Evolutionary conservation across 2,329 filamentous ascomycete genomes (phyloP), one percentile per base, ranked within the genome.

Genomic region (Boeremia lycopersici): DNA sequence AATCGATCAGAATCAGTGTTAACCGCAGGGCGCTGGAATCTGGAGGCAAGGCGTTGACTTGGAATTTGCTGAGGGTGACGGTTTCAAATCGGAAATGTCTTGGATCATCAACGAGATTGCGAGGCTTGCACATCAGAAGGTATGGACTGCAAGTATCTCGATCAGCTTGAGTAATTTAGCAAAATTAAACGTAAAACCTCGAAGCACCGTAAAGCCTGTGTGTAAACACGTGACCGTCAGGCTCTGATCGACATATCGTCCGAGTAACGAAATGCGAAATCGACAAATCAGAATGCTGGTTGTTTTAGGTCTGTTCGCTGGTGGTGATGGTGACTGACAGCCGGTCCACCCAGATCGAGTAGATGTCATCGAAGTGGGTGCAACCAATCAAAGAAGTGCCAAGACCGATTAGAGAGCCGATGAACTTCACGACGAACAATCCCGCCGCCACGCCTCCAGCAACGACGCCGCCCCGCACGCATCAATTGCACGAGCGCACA

Each of bases 401-500:
- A 65, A 59, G 60, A 56, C 49, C 45, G 25, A 42, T 44, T 44
- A 51, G 23, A 44, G 48, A 61, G 52, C 48, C 52, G 54, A 52
- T 54, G 59, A 62, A 70, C 63, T 61, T 68, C 63, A 65, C 60
- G 57, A 59, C 50, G 43, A 51, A 51, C 46, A 47, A 46, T 41
- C 41, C 30, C 43, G 42, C 66, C 68, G 67, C 70, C 71, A 71
- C 60, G 56, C 59, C 36, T 40, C 48, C 59, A 60, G 63, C 68
- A 63, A 65, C 66, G 59, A 67, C 67, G 61, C 62, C 61, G 62
- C 64, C 60, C 59, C 61, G 57, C 58, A 63, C 70, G 70, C 69
- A 65, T 72, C 72, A 75, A 74, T 75, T 76, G 67, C 75, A 73
- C 60, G 65, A 65, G 57, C 58, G 50, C 59, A 61, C 48, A 55